Percentiles rank a stretch among this genome's conserved stretches.
Conservation (phyloP, 2,329 filamentous ascomycete species). For the Stagonosporopsis cucurbitacearum region DNA sequence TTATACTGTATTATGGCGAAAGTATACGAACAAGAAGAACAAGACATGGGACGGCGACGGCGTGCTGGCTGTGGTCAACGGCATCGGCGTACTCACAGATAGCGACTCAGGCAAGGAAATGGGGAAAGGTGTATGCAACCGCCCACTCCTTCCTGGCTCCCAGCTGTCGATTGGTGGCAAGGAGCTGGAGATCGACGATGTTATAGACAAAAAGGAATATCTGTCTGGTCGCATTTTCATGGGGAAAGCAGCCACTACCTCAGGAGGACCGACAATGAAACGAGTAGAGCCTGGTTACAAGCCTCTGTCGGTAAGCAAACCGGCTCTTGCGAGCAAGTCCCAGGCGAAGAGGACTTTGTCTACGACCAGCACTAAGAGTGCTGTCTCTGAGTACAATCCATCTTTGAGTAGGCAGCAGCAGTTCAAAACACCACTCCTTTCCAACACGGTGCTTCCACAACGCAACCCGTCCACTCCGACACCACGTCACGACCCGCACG, state of each 20-base stretch:
- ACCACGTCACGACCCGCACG: constrained; percentile 70
- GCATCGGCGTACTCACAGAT: constrained; percentile 67
- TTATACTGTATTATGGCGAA: constrained; percentile 63
- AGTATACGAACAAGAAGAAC: constrained; percentile 73
- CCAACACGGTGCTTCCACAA: constrained; percentile 58
- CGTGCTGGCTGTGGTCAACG: constrained; percentile 63
- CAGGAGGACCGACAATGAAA: constrained; percentile 24
- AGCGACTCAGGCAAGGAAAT: constrained; percentile 66
- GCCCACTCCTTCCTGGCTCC: constrained; percentile 65
- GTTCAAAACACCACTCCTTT: constrained; percentile 69
- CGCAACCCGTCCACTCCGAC: constrained; percentile 57
- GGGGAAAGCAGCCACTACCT: constrained; percentile 29
- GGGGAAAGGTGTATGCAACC: constrained; percentile 63
- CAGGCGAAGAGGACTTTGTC: constrained; percentile 29
- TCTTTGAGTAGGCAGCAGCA: constrained; percentile 51
- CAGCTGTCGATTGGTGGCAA: constrained; percentile 69
- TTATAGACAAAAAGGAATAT: constrained; percentile 67
- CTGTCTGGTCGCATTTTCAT: constrained; percentile 58
- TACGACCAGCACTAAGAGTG: constrained; percentile 40
- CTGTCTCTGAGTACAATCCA: constrained; percentile 46
- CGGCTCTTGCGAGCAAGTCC: constrained; percentile 5
- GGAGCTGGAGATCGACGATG: constrained; percentile 70
- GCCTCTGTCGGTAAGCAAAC: constrained; percentile 10
- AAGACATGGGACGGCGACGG: constrained; percentile 81
- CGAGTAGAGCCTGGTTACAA: constrained; percentile 25